These are phyloP conservation scores for Candida nonsorbophila DNA, from an alignment of 805 yeast species.

Conservation along the genomic window DNA sequence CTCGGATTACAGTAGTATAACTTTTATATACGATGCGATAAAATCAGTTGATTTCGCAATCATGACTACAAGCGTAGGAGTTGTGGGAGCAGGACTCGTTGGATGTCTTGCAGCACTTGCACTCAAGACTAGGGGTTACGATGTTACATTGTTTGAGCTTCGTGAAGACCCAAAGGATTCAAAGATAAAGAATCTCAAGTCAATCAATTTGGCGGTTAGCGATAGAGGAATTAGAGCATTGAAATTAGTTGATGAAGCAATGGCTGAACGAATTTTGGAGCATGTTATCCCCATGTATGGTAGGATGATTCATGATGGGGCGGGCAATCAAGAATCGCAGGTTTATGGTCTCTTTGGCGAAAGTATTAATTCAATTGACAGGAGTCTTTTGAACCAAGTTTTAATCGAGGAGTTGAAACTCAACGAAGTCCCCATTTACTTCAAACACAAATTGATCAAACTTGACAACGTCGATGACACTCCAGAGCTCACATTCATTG, in stretches of 20 bases:
- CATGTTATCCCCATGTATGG: constrained; percentile 83
- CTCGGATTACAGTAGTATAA: background rate
- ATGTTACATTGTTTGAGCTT: constrained; percentile 67
- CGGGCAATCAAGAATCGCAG: constrained; percentile 64
- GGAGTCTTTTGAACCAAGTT: constrained; percentile 60
- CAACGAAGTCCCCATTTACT: constrained; percentile 41
- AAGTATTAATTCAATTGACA: constrained; percentile 78
- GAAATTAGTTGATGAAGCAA: constrained; percentile 50
- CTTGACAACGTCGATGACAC: constrained; percentile 19
- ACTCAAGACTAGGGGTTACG: constrained; percentile 62
- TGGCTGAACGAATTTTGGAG: constrained; percentile 51
- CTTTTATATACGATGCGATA: background rate
- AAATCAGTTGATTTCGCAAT: background rate
- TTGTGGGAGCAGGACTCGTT: constrained; percentile 89
- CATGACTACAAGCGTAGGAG: constrained; percentile 28
- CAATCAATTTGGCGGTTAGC: constrained; percentile 86
- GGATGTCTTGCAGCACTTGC: constrained; percentile 86
- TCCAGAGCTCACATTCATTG: constrained; percentile 20
- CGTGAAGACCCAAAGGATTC: constrained; percentile 54
- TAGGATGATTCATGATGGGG: constrained; percentile 75
- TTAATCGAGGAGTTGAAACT: constrained; percentile 58
- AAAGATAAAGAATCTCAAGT: constrained; percentile 42
- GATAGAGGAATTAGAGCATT: constrained; percentile 76
- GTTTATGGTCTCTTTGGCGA: constrained; percentile 79
- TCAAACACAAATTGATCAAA: constrained; percentile 51